phyloP scores from a whole-genome alignment of 2,329 filamentous ascomycete species.

The Cytospora paraplurivora region DNA sequence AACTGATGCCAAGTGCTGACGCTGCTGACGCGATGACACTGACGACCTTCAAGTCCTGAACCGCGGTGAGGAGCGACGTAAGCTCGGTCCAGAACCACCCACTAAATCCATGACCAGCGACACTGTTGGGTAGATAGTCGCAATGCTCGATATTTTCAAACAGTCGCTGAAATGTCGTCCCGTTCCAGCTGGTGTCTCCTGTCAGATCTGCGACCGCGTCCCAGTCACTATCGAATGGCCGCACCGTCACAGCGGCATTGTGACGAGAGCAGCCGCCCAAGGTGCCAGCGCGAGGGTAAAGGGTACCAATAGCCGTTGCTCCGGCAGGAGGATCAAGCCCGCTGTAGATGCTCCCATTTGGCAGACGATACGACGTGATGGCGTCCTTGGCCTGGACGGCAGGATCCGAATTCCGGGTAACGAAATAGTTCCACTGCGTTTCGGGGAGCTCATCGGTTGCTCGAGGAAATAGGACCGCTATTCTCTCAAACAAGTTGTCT shows the following conservation, averaged over 20 bases:
- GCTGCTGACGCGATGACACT: conserved; percentile 54
- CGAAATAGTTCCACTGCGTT: conserved; percentile 65
- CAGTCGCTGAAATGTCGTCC: conserved; percentile 51
- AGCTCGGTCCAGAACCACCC: conserved; percentile 59
- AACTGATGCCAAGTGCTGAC: conserved; percentile 49
- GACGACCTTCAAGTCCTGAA: conserved; percentile 55
- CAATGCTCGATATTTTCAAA: conserved; percentile 51
- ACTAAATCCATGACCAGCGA: conserved; percentile 55
- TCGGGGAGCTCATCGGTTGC: conserved; percentile 55
- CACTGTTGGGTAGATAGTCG: conserved; percentile 44
- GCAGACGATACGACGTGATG: conserved; percentile 60
- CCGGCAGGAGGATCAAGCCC: conserved; percentile 55
- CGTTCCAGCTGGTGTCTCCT: conserved; percentile 56
- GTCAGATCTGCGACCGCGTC: conserved; percentile 55
- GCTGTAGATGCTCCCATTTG: conserved; percentile 53
- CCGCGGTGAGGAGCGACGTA: conserved; percentile 53
- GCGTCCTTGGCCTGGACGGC: conserved; percentile 55
- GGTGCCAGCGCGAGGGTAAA: conserved; percentile 60
- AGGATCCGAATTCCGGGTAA: conserved; percentile 61
- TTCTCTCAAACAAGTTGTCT: conserved; percentile 34
- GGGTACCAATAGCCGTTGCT: conserved; percentile 53
- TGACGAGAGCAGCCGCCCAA: conserved; percentile 61
- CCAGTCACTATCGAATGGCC: conserved; percentile 56
- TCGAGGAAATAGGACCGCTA: conserved; percentile 48
- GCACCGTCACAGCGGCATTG: conserved; percentile 56